Evolutionary conservation across 306 rosid species (phyloP), one percentile per base, ranked within the genome.

Genomic region (Ormosia semicastrata): DNA sequence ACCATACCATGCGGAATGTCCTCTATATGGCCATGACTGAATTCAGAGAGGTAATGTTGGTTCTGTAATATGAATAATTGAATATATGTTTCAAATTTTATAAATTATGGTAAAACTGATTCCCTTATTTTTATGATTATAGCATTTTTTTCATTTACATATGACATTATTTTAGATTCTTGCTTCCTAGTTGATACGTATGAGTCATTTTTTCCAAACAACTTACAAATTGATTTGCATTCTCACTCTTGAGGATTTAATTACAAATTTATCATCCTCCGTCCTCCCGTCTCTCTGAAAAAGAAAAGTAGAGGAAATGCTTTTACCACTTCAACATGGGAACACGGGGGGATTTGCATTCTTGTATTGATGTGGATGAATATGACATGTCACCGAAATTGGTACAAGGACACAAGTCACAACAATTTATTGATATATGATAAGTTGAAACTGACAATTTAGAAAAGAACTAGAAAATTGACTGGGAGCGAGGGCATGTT

Each of bases 11-110:
- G 85, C 90, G 96, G 71, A 93, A 95, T 82, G 82, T 90, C 63
- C 91, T 90, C 80, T 92, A 83, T 76, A 71, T 95, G 98, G 93
- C 96, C 47, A 84, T 81, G 94, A 88, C 94, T 18, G 99, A 95
- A 81, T 93, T 93, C 70, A 50, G 43, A 79, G 81, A 88, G 94
- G 99, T 95, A 86, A 73, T 8, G 5, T 69, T 62, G n/a, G 78
- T 71, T 72, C 65, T 63, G 85, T 68, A 73, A 13, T 47, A 24
- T 3, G 32, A 66, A 24, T 24, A 24, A 24, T 24, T 24, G 24
- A 24, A 52, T 54, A 57, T 46, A 37, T 33, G 43, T 44, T 62
- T 77, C 36, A 43, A 50, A 66, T 66, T 57, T 76, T 33, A 3
- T 44, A 10, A 44, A 3, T 60, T 69, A 37, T 32, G 32, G 46